These are phyloP conservation scores for Yamadazyma laniorum DNA, from an alignment of 805 yeast genomes.

Conservation along the genomic window DNA sequence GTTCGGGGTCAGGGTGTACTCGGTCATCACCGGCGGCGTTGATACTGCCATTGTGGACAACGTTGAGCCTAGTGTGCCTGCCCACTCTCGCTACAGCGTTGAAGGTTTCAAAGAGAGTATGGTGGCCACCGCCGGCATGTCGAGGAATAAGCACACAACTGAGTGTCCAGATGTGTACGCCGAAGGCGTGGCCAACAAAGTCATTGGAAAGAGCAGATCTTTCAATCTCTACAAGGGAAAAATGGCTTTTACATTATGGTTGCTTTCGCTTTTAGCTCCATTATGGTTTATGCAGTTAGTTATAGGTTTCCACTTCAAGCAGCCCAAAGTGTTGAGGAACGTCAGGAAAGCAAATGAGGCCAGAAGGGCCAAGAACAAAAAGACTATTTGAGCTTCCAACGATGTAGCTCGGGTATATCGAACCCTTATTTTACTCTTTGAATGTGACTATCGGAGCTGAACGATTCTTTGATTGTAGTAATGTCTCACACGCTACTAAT, in stretches of 20 bases:
- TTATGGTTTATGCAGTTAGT: conserved; percentile 23
- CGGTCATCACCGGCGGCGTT: conserved; percentile 20
- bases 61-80: neutral
- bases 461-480: too few species aligned
- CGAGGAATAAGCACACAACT: conserved; percentile 16
- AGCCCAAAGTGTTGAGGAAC: conserved; percentile 20
- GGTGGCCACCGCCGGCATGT: conserved; percentile 20
- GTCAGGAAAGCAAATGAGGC: conserved; percentile 13
- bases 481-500: too few species aligned
- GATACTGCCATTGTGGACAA: conserved; percentile 17
- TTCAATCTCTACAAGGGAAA: conserved; percentile 31
- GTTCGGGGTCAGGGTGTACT: conserved; percentile 19
- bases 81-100: conserved; percentile 8
- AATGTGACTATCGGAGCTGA: too few species aligned
- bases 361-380: neutral
- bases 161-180: conserved; percentile 26
- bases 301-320: conserved; percentile 24
- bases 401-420: too few species aligned
- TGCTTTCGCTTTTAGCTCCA: conserved; percentile 21
- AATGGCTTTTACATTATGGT: conserved; percentile 18
- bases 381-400: too few species aligned
- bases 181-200: conserved; percentile 20
- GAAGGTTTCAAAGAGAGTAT: conserved; percentile 19
- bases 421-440: too few species aligned
- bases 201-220: conserved; percentile 20